These are phyloP conservation scores for Bombardia bombarda DNA, from an alignment of 495 filamentous ascomycete genomes.

Conservation along the genomic window DNA sequence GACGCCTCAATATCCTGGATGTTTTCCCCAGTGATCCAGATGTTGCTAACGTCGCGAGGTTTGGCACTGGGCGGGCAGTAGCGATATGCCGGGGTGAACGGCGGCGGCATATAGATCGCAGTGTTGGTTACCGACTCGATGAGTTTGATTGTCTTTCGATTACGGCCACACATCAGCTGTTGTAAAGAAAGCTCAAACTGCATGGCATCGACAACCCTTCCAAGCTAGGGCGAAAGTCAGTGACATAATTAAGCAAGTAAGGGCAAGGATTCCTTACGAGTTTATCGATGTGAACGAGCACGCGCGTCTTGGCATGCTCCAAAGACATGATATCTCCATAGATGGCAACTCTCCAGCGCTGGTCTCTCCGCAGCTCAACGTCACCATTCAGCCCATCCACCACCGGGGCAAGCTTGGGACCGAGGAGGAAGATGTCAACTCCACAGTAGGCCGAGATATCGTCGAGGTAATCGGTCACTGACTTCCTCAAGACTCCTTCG, in stretches of 20 bases:
- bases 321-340: constrained; percentile 92
- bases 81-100: constrained; percentile 81
- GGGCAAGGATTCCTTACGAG: constrained; percentile 55
- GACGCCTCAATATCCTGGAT: constrained; percentile 73
- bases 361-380: constrained; percentile 49
- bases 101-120: constrained; percentile 94
- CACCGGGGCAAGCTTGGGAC: constrained; percentile 64
- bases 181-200: constrained; percentile 83
- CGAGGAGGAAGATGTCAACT: constrained; percentile 91
- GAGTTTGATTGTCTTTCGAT: constrained; percentile 90
- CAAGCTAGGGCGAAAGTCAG: constrained; percentile 52
- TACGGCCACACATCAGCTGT: constrained; percentile 81
- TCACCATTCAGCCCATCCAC: constrained; percentile 54
- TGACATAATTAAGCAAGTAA: constrained; percentile 3
- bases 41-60: constrained; percentile 74
- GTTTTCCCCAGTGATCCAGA: constrained; percentile 86
- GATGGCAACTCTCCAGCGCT: constrained; percentile 82
- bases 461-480: constrained; percentile 76
- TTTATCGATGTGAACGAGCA: constrained; percentile 95
- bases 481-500: constrained; percentile 51
- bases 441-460: constrained; percentile 76
- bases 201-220: constrained; percentile 73
- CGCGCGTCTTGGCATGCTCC: constrained; percentile 92
- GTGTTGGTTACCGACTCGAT: constrained; percentile 92
- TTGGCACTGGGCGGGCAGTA: constrained; percentile 75